phyloP scores from a whole-genome alignment of 805 yeast species.

The Saitoella complicata region DNA sequence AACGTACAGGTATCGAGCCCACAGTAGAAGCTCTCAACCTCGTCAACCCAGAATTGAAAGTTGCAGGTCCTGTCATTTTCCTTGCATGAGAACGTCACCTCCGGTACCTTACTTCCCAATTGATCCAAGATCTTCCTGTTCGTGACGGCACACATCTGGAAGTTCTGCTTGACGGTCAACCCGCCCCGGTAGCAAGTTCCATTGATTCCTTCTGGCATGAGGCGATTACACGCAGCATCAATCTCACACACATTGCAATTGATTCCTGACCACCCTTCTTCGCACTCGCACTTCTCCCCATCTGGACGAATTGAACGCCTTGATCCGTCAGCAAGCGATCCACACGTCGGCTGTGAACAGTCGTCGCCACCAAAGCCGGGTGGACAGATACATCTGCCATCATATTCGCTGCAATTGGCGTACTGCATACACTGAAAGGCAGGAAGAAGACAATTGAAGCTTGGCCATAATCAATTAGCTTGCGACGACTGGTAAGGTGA shows the following conservation, averaged over 20 bases:
- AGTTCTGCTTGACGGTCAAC: conserved; percentile 57
- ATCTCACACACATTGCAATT: conserved; percentile 70
- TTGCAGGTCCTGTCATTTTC: conserved; percentile 49
- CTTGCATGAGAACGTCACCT: conserved; percentile 83
- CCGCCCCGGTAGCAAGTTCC: conserved; percentile 89
- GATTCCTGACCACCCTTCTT: conserved; percentile 82
- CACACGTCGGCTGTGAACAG: conserved; percentile 79
- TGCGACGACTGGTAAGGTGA: neutral
- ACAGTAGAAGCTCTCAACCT: conserved; percentile 80
- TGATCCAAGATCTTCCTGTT: conserved; percentile 67
- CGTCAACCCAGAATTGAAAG: conserved; percentile 93
- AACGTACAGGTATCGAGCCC: conserved; percentile 60
- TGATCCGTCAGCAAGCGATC: conserved; percentile 50
- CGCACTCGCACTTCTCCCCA: conserved; percentile 49
- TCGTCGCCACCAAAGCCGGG: conserved; percentile 90
- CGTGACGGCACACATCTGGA: conserved; percentile 91
- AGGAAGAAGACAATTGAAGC: conserved; percentile 90
- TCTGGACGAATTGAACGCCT: conserved; percentile 48
- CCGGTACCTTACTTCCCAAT: conserved; percentile 67
- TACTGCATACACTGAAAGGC: conserved; percentile 81
- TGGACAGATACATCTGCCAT: conserved; percentile 85
- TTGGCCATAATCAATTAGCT: neutral
- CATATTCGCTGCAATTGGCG: conserved; percentile 70
- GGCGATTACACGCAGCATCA: conserved; percentile 65
- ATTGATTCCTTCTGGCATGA: conserved; percentile 68